Percentiles rank a stretch among this genome's conserved stretches.
Conservation (phyloP, 345 rosid species). For the Lepidium africanum region DNA sequence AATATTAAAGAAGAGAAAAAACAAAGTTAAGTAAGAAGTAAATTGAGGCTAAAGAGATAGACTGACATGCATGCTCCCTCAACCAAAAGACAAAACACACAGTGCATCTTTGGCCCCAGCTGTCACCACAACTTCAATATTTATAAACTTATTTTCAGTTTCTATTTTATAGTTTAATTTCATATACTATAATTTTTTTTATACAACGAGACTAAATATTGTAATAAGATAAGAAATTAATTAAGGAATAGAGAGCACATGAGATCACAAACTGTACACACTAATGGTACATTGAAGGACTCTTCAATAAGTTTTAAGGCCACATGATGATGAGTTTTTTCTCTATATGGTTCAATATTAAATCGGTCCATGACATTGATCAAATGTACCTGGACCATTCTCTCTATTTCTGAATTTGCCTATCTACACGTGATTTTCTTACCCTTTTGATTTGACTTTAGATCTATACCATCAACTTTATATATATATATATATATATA, state of each 20-base stretch:
- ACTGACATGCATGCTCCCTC: slow-evolving; percentile 36
- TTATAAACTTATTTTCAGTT: too few species aligned
- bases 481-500: too few species aligned
- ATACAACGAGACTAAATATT: slow-evolving; percentile 1
- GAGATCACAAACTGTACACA: slow-evolving; percentile 13
- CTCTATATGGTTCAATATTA: background rate
- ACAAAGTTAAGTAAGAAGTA: background rate
- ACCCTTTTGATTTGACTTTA: slow-evolving; percentile 22
- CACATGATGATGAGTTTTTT: slow-evolving; percentile 10
- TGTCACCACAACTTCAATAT: slow-evolving; percentile 15
- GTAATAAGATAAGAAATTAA: slow-evolving; percentile 1
- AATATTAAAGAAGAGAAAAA: background rate
- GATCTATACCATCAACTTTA: slow-evolving; percentile 7
- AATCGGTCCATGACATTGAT: slow-evolving; percentile 9
- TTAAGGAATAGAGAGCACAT: slow-evolving; percentile 8
- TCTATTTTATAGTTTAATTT: background rate
- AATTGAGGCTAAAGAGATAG: slow-evolving; percentile 17
- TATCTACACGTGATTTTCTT: slow-evolving; percentile 23
- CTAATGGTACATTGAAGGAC: slow-evolving; percentile 21
- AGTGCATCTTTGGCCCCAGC: slow-evolving; percentile 27
- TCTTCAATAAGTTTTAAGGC: slow-evolving; percentile 14
- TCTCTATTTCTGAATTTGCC: background rate
- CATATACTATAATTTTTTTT: background rate
- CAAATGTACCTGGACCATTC: slow-evolving; percentile 21
- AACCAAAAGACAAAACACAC: slow-evolving; percentile 32